Evolutionary conservation across 495 filamentous ascomycete genomes (phyloP), one percentile per base, ranked within the genome.

Genomic region (Aspergillus leporis): DNA sequence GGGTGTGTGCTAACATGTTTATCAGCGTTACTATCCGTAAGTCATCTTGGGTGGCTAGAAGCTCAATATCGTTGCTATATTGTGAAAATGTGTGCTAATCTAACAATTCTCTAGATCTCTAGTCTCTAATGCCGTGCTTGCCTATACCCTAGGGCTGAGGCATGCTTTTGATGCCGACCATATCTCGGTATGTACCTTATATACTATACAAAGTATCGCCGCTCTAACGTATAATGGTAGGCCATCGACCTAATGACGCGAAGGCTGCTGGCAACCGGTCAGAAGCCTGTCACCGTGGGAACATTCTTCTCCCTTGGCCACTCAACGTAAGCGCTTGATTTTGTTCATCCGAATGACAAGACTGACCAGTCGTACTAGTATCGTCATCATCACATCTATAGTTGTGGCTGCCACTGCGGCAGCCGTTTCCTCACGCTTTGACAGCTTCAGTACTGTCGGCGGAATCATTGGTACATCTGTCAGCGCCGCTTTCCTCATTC

Each of bases 151-250:
- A 6, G 93, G 94, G 7, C 82, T 98, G 21, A 85, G 94, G 53
- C 93, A 98, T 81, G 94, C 94, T 4, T 86, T 97, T 50, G 94
- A 97, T 69, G 94, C 94, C 16, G 93, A 98, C 72, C 94, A 98
- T 74, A 97, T 98, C 73, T 87, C 89, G 51, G 83, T 87, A 73
- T 30, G 65, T 51, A 16, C 18, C 31, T 16, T 7, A 38, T 55
- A 3, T 16, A 36, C 10, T 6, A 2, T 23, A 16, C 5, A 19
- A n/a, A 31, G 51, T 46, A 57, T 55, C n/a, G 31, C 23, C 8
- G n/a, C 45, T n/a, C n/a, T 64, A 58, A 63, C 32, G 0, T 9
- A 19, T 28, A 47, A 19, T 13, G 22, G 8, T 41, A 85, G 84
- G 93, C 92, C 52, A 98, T 98, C 63, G 94, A 98, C 75, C 81